Conservation (phyloP, 2,329 filamentous ascomycete genomes). For the Fusarium haematococcum region DNA sequence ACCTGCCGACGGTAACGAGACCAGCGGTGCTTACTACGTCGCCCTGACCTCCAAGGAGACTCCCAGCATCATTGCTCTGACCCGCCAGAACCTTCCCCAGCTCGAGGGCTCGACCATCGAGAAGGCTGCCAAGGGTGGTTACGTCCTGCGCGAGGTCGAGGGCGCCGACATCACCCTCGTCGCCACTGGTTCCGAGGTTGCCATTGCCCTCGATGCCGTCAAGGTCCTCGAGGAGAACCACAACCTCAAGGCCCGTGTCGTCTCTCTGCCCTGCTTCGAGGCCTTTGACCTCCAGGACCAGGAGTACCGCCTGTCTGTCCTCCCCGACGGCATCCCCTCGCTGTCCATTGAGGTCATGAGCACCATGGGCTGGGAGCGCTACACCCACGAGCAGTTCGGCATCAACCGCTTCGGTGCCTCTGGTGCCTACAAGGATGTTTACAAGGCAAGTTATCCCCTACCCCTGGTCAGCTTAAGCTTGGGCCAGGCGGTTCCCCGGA, state of each 20-base stretch:
- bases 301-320: conserved; percentile 92
- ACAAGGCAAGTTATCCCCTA: conserved; percentile 74
- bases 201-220: conserved; percentile 91
- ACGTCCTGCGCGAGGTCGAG: conserved; percentile 87
- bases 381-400: conserved; percentile 99
- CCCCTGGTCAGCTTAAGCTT: conserved; percentile 10
- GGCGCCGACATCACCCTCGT: conserved; percentile 89
- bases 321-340: conserved; percentile 93
- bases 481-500: neutral
- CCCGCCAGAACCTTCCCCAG: conserved; percentile 97
- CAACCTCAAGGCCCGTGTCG: conserved; percentile 87
- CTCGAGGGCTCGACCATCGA: conserved; percentile 94
- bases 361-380: conserved; percentile 98
- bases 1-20: conserved; percentile 98
- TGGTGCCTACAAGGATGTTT: conserved; percentile 97
- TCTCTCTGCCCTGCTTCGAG: conserved; percentile 96
- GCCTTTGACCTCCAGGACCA: conserved; percentile 94
- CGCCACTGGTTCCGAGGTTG: conserved; percentile 95
- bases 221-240: conserved; percentile 92
- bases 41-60: conserved; percentile 90
- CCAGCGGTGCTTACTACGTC: conserved; percentile 96
- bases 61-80: conserved; percentile 92
- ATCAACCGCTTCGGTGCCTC: conserved; percentile 99
- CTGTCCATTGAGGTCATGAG: conserved; percentile 96
- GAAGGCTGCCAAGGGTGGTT: conserved; percentile 93